These are phyloP conservation scores for Verticillium longisporum DNA, from an alignment of 2,329 filamentous ascomycete species.

Conservation along the genomic window DNA sequence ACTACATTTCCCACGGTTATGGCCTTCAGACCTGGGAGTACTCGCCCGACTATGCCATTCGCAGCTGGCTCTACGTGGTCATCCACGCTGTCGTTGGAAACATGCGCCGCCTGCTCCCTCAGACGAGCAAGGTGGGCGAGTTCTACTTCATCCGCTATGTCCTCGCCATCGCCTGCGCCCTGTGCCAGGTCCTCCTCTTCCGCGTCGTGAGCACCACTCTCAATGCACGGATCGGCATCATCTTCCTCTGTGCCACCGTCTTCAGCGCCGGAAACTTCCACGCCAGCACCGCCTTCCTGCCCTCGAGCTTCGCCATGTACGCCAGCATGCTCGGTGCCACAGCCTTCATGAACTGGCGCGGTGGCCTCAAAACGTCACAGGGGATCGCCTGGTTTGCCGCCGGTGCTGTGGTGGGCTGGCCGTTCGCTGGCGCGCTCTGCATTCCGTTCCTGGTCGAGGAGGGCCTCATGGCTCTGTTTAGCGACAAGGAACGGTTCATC, in stretches of 20 bases:
- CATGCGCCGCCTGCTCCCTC: conserved; percentile 56
- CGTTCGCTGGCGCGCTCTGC: conserved; percentile 79
- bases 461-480: conserved; percentile 47
- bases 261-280: conserved; percentile 91
- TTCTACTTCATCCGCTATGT: conserved; percentile 82
- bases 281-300: conserved; percentile 77
- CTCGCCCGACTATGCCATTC: conserved; percentile 87
- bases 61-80: conserved; percentile 86
- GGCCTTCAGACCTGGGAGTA: conserved; percentile 99
- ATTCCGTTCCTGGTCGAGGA: conserved; percentile 80
- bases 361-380: conserved; percentile 69
- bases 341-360: conserved; percentile 85
- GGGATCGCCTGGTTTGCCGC: conserved; percentile 89
- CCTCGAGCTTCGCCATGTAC: conserved; percentile 97
- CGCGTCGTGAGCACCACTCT: conserved; percentile 68
- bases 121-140: conserved; percentile 58
- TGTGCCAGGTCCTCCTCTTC: conserved; percentile 78
- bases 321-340: conserved; percentile 78
- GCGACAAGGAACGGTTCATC: conserved; percentile 51
- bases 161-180: conserved; percentile 69
- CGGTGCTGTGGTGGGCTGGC: conserved; percentile 85
- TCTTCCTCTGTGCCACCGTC: conserved; percentile 72
- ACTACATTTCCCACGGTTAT: conserved; percentile 89
- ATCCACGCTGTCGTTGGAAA: conserved; percentile 71
- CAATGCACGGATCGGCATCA: conserved; percentile 75